phyloP scores from a whole-genome alignment of 306 rosid species.

The Dalbergia oliveri region DNA sequence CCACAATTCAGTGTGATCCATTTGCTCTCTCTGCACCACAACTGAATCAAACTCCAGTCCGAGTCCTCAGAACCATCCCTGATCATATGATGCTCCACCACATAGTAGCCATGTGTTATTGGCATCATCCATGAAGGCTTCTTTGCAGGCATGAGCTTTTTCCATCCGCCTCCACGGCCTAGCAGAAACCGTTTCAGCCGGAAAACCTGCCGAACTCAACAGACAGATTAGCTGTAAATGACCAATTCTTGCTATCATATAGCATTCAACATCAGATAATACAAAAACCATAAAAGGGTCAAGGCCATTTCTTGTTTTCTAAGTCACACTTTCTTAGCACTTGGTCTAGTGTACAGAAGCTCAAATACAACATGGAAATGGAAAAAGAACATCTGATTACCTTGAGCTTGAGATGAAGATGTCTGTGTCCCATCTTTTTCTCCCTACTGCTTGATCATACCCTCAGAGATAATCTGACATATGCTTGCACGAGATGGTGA shows the following conservation, averaged over 20 bases:
- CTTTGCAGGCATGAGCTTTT: constrained; percentile 42
- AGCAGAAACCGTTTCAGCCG: constrained; percentile 59
- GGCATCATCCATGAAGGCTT: constrained; percentile 87
- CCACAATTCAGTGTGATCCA: constrained; percentile 72
- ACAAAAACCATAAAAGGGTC: not conserved
- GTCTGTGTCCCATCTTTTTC: constrained; percentile 46
- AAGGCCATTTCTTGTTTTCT: not conserved
- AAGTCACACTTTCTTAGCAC: not conserved
- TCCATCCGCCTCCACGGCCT: constrained; percentile 51
- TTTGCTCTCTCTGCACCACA: constrained; percentile 80
- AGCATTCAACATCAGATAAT: constrained; percentile 19
- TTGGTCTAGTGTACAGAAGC: constrained; percentile 5
- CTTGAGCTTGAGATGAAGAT: constrained; percentile 57
- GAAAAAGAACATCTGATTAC: constrained; percentile 26
- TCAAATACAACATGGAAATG: not conserved
- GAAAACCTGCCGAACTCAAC: constrained; percentile 50
- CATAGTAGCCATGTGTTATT: constrained; percentile 73
- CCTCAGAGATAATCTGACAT: not conserved
- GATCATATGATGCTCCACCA: constrained; percentile 46
- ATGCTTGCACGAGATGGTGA: not conserved
- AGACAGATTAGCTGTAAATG: constrained; percentile 4
- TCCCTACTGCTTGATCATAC: constrained; percentile 22
- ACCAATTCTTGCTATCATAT: constrained; percentile 22
- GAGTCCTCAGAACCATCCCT: constrained; percentile 47
- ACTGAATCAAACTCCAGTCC: constrained; percentile 61